phyloP scores from a whole-genome alignment of 1,139 yeast genomes.

The Kodamaea suecica region DNA sequence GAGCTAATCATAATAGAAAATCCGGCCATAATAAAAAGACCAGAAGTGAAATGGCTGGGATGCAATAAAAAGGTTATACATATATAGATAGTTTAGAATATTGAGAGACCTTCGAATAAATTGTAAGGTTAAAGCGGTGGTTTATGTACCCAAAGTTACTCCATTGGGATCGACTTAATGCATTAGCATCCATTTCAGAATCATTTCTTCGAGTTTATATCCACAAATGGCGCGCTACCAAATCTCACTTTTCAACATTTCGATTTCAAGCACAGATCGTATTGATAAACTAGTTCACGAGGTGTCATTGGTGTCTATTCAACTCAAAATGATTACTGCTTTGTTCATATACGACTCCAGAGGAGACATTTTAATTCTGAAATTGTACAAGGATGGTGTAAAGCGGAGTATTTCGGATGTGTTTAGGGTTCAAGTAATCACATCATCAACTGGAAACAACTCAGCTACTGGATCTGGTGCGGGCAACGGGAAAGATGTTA shows the following conservation, averaged over 20 bases:
- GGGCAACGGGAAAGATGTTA: constrained; percentile 29
- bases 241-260: no score
- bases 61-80: constrained; percentile 12
- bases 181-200: no score
- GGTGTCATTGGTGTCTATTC: no score
- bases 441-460: constrained; percentile 31
- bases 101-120: no score
- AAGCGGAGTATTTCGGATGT: constrained; percentile 74
- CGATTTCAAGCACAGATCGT: no score
- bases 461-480: constrained; percentile 12
- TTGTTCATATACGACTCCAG: constrained; percentile 71
- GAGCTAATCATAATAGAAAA: constrained; percentile 65
- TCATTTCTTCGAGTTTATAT: no score
- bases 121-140: no score
- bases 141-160: no score
- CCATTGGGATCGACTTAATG: no score
- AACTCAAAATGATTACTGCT: constrained; percentile 66
- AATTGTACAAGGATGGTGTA: constrained; percentile 45
- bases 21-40: constrained; percentile 56
- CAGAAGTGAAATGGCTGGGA: constrained; percentile 18
- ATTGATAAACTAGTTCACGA: no score
- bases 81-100: no score
- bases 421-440: constrained; percentile 84
- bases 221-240: no score
- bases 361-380: constrained; percentile 84